Base-by-base conservation (phyloP, 2,329 filamentous ascomycete species). In the Aureobasidium sp. region DNA sequence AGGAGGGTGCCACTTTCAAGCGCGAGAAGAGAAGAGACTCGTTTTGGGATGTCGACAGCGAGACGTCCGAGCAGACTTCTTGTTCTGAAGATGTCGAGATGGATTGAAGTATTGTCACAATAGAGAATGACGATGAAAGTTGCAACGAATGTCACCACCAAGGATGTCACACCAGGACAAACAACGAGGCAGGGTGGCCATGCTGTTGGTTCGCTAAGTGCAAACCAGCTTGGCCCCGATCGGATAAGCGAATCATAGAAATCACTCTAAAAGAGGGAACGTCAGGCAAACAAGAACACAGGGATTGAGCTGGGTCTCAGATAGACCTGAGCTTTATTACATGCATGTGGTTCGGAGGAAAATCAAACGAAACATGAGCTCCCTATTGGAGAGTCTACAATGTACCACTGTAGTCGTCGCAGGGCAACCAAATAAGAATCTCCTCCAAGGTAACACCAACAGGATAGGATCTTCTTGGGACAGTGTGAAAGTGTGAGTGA, bases 1-100 rank as follows among this genome's bases (percentile, higher is more conserved):
- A 60, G 10, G 57, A 60, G 32, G 44, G 36, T 43, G 57, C 57
- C 3, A 60, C 57, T 15, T 60, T 60, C 57, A 60, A 60, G 57
- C 57, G 57, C 5, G 57, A 59, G 24, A 59, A 59, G 55, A 59
- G 55, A 39, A 59, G 55, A 43, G 55, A 44, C 20, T 59, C 55
- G 7, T 29, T 8, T 37, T 59, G 32, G n/a, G 46, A 44, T 12
- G 32, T 17, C 4, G 55, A 59, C 29, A 37, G 32, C 15, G 55
- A 59, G 37, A 48, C 17, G 39, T 46, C 53, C 0, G 53, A 57
- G 15, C 39, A 36, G 13, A 39, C 29, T 8, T 26, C 27, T 20
- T 34, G 34, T 2, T 48, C 41, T 13, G 55, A 59, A 13, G 43
- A 48, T 9, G 5, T 36, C 5, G 53, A 36, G 9, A 12, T 48